Base-by-base conservation (phyloP, 116 monocot genomes). In the Papilionanthe hybrid region DNA sequence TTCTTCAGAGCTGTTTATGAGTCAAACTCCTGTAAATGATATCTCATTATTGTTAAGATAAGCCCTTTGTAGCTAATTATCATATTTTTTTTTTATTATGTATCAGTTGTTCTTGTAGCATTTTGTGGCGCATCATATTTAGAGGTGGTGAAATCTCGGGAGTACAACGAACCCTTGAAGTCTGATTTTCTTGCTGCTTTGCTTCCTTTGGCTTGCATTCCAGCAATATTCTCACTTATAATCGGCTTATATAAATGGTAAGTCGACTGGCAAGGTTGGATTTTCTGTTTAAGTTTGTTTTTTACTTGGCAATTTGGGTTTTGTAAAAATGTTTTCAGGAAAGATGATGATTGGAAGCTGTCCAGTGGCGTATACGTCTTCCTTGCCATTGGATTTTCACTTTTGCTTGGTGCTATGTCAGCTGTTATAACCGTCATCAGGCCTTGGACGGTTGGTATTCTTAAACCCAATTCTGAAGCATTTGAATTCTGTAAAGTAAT, bases 301-400 rank as follows among this genome's bases (percentile, higher is more conserved):
- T 19, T 49, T 7, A 55, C 42, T 72, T 7, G 4, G 19, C 9
- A 65, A 22, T 56, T 73, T 0, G 29, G 29, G 69, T 73, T 13
- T 29, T 80, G 22, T 11, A 9, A 56, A 27, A 56, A 75, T 20
- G 45, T 85, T 79, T 79, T 45, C 90, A 99, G 99, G 99, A 99
- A 99, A 86, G 99, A 99, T 92, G 99, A 99, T 88, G 89, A 91
- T 75, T 99, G 99, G 99, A 99, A 93, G 80, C 84, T 93, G 77
- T 93, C 95, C 67, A 80, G 72, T 81, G 99, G 95, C 75, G 90
- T 93, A 45, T 99, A 89, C 88, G 84, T 93, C 1, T 99, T 99
- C 89, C 86, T 92, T 75, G 78, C 87, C 78, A 93, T 95, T 81
- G 99, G 99, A 8, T 80, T 99, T 79, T 74, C 90, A 57, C 87